These are phyloP conservation scores for Ceratobasidium sp. DNA, from an alignment of 1,284 basidiomycete genomes.

Conservation along the genomic window DNA sequence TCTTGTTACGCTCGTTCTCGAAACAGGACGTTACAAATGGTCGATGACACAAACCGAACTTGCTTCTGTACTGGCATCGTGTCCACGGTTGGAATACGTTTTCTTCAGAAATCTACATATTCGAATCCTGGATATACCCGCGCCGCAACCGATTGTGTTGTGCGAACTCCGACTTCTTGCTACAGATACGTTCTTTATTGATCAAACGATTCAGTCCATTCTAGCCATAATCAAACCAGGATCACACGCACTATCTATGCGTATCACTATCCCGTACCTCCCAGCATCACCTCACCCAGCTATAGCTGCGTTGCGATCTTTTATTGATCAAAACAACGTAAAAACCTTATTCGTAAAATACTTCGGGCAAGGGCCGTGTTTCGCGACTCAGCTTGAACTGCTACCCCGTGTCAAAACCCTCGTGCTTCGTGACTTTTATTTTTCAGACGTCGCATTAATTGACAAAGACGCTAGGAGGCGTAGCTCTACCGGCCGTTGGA, in stretches of 20 bases:
- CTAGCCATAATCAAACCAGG: neutral
- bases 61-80: neutral
- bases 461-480: neutral
- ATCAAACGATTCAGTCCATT: neutral
- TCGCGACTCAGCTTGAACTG: neutral
- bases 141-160: neutral
- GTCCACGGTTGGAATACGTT: neutral
- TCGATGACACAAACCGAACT: neutral
- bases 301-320: neutral
- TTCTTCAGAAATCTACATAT: neutral
- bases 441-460: neutral
- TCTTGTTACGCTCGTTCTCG: neutral
- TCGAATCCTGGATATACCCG: neutral
- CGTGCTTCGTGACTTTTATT: neutral
- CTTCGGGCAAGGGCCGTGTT: neutral
- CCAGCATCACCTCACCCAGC: neutral
- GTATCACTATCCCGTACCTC: neutral
- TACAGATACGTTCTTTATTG: neutral
- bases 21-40: neutral
- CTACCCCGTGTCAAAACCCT: slow-evolving; percentile 1
- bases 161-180: neutral
- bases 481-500: neutral
- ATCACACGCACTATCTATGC: neutral
- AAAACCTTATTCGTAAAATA: neutral
- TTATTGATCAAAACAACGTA: neutral